A percentile compares a stretch with the other conserved stretches of the same genome.
Conservation (phyloP, 2,329 filamentous ascomycete species). For the Colletotrichum spaethianum region DNA sequence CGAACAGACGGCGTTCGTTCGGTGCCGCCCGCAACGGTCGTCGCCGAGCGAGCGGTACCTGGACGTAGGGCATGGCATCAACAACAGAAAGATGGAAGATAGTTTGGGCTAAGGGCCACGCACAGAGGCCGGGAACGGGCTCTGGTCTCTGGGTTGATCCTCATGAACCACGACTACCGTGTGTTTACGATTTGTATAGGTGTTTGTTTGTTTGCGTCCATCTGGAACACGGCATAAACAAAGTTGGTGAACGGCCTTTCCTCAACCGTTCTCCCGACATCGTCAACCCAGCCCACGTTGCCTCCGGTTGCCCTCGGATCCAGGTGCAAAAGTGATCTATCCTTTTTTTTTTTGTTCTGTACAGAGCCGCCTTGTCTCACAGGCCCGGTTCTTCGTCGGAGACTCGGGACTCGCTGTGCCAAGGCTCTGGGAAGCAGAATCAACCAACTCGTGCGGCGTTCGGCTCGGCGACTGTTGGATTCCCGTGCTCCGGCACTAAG, state of each 20-base stretch:
- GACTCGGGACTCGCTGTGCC: background rate
- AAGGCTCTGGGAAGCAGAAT: background rate
- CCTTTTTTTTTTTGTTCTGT: background rate
- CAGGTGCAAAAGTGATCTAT: background rate
- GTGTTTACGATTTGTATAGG: background rate
- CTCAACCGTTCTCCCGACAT: constrained; percentile 16
- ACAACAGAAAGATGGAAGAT: background rate
- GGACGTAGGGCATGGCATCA: constrained; percentile 9
- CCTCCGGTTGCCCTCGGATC: constrained; percentile 17
- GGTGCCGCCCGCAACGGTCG: constrained; percentile 17
- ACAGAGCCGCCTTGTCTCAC: constrained; percentile 13
- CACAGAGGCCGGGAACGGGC: constrained; percentile 20
- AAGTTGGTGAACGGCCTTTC: constrained; percentile 7
- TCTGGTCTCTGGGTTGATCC: background rate
- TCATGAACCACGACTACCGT: background rate
- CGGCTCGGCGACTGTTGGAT: background rate
- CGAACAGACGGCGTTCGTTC: constrained; percentile 34
- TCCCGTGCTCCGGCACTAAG: background rate
- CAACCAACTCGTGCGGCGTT: background rate
- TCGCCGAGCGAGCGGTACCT: constrained; percentile 6
- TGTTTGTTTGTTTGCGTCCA: constrained; percentile 21
- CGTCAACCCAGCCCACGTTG: constrained; percentile 22
- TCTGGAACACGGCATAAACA: constrained; percentile 16
- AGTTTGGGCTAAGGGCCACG: background rate
- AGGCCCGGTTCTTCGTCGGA: background rate